phyloP scores from a whole-genome alignment of 164 flowering plant species.

The Magnolia officinalis region DNA sequence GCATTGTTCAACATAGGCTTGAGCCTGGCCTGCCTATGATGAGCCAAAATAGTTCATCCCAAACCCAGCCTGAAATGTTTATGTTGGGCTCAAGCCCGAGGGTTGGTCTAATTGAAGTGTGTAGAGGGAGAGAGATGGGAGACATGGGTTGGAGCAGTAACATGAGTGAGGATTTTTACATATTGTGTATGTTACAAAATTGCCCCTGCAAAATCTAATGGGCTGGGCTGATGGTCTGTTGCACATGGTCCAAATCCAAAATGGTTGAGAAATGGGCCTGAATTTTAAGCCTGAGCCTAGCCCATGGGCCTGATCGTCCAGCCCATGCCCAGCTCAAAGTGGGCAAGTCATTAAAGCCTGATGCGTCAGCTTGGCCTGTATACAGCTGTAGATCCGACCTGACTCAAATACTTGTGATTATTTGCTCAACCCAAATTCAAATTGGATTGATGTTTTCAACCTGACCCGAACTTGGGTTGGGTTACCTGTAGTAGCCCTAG shows the following conservation, averaged over 20 bases:
- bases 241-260: neutral
- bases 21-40: too few species aligned
- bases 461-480: too few species aligned
- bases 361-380: neutral
- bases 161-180: neutral
- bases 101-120: neutral
- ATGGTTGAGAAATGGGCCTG: neutral
- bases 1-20: too few species aligned
- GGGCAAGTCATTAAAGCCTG: neutral
- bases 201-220: neutral
- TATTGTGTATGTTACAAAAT: neutral
- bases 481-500: too few species aligned
- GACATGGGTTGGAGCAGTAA: too few species aligned
- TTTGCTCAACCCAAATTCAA: neutral
- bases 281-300: neutral
- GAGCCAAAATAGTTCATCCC: too few species aligned
- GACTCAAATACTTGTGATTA: neutral
- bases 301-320: neutral
- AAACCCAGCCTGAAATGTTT: neutral
- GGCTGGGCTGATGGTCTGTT: neutral
- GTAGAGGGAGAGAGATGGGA: neutral
- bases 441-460: too few species aligned
- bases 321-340: neutral
- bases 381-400: neutral
- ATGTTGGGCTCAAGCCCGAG: neutral